A percentile compares a stretch with the other conserved stretches of the same genome.
phyloP scores from a whole-genome alignment of 345 rosid genomes.

The Gossypium longicalyx region DNA sequence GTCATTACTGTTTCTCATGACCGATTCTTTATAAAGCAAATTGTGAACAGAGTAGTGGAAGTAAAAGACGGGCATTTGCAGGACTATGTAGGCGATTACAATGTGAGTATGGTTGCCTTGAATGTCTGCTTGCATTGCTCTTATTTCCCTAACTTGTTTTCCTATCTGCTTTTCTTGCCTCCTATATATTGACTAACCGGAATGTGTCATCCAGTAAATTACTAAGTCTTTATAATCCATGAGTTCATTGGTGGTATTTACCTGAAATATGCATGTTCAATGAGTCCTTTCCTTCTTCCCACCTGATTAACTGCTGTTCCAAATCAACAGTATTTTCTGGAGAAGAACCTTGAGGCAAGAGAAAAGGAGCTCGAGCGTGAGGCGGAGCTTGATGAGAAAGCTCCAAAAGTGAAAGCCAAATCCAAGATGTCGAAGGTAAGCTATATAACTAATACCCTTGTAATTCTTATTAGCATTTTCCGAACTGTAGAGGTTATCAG shows the following conservation, averaged over 20 bases:
- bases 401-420: slow-evolving; percentile 89
- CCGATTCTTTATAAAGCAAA: slow-evolving; percentile 86
- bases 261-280: not conserved
- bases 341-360: slow-evolving; percentile 91
- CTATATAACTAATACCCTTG: not conserved
- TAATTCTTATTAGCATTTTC: not conserved
- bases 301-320: not conserved
- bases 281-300: not conserved
- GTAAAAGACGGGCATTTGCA: slow-evolving; percentile 58
- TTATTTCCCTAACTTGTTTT: not conserved
- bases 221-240: too few relatives aligned
- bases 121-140: not conserved
- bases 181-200: not conserved
- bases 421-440: slow-evolving; percentile 93
- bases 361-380: slow-evolving; percentile 73
- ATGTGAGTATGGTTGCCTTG: slow-evolving; percentile 35
- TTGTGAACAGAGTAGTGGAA: slow-evolving; percentile 92
- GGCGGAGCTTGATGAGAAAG: slow-evolving; percentile 77
- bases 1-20: slow-evolving; percentile 89
- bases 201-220: not conserved
- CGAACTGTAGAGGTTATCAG: not conserved
- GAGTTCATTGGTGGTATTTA: not conserved
- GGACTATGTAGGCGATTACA: slow-evolving; percentile 87
- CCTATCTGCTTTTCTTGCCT: not conserved
- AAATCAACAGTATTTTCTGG: slow-evolving; percentile 69